Conservation (phyloP, 495 filamentous ascomycete genomes). For the Neurospora sp. region DNA sequence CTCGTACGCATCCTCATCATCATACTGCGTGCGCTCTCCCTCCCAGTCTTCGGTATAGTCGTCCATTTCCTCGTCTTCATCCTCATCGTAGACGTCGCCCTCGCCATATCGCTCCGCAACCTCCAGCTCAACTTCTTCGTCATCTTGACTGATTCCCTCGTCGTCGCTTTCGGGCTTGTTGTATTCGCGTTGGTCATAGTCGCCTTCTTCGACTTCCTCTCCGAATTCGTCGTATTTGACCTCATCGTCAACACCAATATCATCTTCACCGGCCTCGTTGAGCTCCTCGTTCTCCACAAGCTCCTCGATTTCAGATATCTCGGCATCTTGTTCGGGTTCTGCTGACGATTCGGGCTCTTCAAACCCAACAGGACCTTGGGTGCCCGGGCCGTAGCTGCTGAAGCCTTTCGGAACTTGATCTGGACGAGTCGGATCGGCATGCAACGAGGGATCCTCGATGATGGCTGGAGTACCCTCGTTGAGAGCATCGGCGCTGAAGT, state of each 20-base stretch:
- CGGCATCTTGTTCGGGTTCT: not conserved
- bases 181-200: constrained; percentile 22
- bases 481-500: constrained; percentile 15
- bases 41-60: constrained; percentile 16
- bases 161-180: constrained; percentile 18
- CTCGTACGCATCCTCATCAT: constrained; percentile 13
- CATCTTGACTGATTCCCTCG: constrained; percentile 26
- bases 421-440: constrained; percentile 1
- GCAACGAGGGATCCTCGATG: constrained; percentile 3
- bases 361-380: not conserved
- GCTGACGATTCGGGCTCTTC: not conserved
- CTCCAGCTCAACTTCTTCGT: constrained; percentile 29
- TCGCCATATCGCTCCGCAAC: constrained; percentile 26
- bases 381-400: constrained; percentile 11
- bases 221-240: constrained; percentile 15
- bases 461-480: constrained; percentile 5
- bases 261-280: not conserved
- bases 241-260: constrained; percentile 11
- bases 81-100: constrained; percentile 26
- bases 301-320: not conserved
- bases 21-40: constrained; percentile 18
- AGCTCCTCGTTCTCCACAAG: constrained; percentile 8
- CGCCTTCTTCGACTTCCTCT: constrained; percentile 19
- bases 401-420: constrained; percentile 15
- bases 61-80: constrained; percentile 13